Conservation (phyloP, 1,284 basidiomycete species). For the Papiliotrema nemorosa region DNA sequence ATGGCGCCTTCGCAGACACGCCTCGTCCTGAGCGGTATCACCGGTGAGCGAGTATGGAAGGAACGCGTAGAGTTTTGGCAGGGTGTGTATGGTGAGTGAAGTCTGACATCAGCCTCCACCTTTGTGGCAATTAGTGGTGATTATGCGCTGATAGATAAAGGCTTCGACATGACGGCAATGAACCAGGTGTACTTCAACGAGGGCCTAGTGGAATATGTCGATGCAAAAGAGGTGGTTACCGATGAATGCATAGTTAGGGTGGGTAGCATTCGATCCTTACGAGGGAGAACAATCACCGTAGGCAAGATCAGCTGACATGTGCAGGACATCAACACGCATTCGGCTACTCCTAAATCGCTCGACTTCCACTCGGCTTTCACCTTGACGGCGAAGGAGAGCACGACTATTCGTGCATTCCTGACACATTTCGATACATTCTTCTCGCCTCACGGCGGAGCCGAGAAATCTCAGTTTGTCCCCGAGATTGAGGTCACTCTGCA, state of each 20-base stretch:
- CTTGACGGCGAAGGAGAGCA: slow-evolving; percentile 60
- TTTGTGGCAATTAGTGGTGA: not conserved
- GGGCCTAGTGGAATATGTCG: slow-evolving; percentile 75
- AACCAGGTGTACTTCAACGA: slow-evolving; percentile 62
- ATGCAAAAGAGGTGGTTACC: slow-evolving; percentile 66
- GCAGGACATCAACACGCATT: slow-evolving; percentile 68
- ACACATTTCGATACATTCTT: slow-evolving; percentile 97
- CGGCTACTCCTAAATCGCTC: slow-evolving; percentile 65
- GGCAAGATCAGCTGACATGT: too few relatives aligned
- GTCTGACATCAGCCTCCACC: not conserved
- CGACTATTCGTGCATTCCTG: slow-evolving; percentile 73
- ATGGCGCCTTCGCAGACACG: slow-evolving; percentile 88
- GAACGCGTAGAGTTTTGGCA: slow-evolving; percentile 86
- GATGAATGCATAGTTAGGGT: slow-evolving; percentile 68
- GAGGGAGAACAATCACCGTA: too few relatives aligned
- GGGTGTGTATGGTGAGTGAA: slow-evolving; percentile 72
- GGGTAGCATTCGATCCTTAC: slow-evolving; percentile 17
- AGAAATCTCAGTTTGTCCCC: slow-evolving; percentile 53
- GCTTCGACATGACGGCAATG: slow-evolving; percentile 83
- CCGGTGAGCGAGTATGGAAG: slow-evolving; percentile 68
- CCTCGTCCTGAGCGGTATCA: slow-evolving; percentile 78
- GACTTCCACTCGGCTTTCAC: slow-evolving; percentile 74
- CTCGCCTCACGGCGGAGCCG: slow-evolving; percentile 55
- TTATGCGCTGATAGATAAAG: slow-evolving; percentile 49
- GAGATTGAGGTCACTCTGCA: slow-evolving; percentile 33